A percentile compares a stretch with the other conserved stretches of the same genome.
phyloP scores from a whole-genome alignment of 805 yeast genomes.

The Metschnikowia aberdeeniae region DNA sequence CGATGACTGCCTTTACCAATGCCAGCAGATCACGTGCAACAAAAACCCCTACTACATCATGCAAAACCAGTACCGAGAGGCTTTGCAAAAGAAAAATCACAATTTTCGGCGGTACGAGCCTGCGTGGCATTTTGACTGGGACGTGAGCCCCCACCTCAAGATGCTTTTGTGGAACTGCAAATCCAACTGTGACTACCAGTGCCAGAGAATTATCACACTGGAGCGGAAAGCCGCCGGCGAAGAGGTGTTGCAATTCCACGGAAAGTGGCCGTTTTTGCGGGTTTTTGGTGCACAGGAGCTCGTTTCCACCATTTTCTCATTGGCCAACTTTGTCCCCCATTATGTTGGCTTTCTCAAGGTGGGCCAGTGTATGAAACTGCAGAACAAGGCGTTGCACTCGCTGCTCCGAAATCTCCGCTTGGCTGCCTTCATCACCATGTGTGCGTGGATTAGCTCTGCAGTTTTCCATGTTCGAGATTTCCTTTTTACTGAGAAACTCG shows the following conservation, averaged over 20 bases:
- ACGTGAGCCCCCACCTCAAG: slow-evolving; percentile 40
- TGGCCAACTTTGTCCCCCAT: slow-evolving; percentile 35
- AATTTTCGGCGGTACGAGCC: slow-evolving; percentile 26
- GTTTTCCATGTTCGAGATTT: slow-evolving; percentile 88
- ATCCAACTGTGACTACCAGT: slow-evolving; percentile 86
- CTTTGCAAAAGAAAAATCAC: slow-evolving; percentile 14
- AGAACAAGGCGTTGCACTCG: slow-evolving; percentile 4
- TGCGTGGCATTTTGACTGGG: slow-evolving; percentile 34
- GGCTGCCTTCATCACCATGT: slow-evolving; percentile 57
- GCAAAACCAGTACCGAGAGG: slow-evolving; percentile 22
- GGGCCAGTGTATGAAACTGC: slow-evolving; percentile 1
- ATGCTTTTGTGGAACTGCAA: slow-evolving; percentile 39
- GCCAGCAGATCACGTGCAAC: slow-evolving; percentile 37
- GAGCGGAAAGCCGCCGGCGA: slow-evolving; percentile 45
- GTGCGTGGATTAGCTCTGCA: slow-evolving; percentile 85
- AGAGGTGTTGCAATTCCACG: slow-evolving; percentile 81
- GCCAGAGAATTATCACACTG: slow-evolving; percentile 73
- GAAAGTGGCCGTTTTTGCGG: slow-evolving; percentile 93
- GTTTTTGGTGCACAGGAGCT: slow-evolving; percentile 81
- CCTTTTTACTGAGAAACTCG: slow-evolving; percentile 73
- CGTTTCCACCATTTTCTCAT: slow-evolving; percentile 76
- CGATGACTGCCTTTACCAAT: slow-evolving; percentile 50
- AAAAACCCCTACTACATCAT: slow-evolving; percentile 25
- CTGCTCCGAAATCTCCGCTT: slow-evolving; percentile 27
- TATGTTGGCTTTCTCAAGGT: slow-evolving; percentile 17